A percentile compares a stretch with the other conserved stretches of the same genome.
phyloP scores from a whole-genome alignment of 2,329 filamentous ascomycete species.

The Pestalotiopsis sp. region DNA sequence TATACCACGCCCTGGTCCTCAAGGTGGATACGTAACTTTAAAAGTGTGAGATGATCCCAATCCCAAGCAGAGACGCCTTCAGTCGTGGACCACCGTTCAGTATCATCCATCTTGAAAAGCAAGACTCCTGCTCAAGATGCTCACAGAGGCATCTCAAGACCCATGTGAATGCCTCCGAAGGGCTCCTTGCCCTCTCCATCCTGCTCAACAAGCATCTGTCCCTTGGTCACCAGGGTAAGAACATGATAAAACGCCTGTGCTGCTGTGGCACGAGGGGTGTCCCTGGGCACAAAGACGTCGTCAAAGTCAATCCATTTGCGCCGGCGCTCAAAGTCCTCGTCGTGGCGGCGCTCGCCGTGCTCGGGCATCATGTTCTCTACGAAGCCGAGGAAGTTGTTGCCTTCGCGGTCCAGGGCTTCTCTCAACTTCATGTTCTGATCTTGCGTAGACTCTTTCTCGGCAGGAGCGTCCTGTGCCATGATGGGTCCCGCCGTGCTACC shows the following conservation, averaged over 20 bases:
- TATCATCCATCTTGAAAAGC: no score
- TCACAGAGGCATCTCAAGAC: conserved; percentile 30
- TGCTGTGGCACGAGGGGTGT: conserved; percentile 62
- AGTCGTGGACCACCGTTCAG: neutral
- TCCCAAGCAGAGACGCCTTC: neutral
- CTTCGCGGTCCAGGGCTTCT: conserved; percentile 46
- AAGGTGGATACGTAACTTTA: neutral
- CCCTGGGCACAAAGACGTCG: conserved; percentile 63
- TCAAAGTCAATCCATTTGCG: conserved; percentile 66
- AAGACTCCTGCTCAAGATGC: neutral
- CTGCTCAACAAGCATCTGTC: conserved; percentile 66
- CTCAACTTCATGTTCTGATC: conserved; percentile 17
- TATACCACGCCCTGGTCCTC: neutral
- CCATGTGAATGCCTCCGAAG: conserved; percentile 52
- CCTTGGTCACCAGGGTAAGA: conserved; percentile 70
- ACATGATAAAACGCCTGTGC: conserved; percentile 79
- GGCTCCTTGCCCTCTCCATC: conserved; percentile 38
- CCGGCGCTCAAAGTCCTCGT: conserved; percentile 31
- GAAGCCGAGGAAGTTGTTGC: conserved; percentile 49
- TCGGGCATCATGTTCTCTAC: conserved; percentile 36
- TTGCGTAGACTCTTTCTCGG: conserved; percentile 6
- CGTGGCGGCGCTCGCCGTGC: conserved; percentile 31
- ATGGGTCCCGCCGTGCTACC: conserved; percentile 24
- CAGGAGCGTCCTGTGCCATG: neutral
- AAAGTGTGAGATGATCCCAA: neutral